phyloP scores from a whole-genome alignment of 768 basidiomycete species.

The Amanita muscaria region DNA sequence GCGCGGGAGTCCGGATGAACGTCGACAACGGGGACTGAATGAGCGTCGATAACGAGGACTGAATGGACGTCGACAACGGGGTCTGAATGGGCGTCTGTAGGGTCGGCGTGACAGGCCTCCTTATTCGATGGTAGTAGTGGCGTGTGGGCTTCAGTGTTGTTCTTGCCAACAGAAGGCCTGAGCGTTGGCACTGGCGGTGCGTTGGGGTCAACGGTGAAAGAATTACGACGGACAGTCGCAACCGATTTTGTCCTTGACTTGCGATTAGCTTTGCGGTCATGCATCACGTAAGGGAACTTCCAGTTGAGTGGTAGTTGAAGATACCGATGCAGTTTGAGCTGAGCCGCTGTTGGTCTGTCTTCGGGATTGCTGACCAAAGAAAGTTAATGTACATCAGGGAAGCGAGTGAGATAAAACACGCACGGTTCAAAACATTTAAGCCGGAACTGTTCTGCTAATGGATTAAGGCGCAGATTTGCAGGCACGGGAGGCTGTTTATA shows the following conservation, averaged over 20 bases:
- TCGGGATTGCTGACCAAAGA: conserved; percentile 47
- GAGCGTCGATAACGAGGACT: too few species aligned
- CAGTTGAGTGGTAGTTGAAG: conserved; percentile 47
- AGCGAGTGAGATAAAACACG: conserved; percentile 14
- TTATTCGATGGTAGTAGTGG: too few species aligned
- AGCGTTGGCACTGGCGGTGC: conserved; percentile 1
- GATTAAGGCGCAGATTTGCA: conserved; percentile 49
- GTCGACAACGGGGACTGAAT: neutral
- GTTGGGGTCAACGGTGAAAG: neutral
- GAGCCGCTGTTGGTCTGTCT: conserved; percentile 56
- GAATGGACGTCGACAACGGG: too few species aligned
- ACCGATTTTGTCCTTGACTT: neutral
- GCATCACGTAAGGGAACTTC: conserved; percentile 22
- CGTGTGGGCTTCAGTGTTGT: too few species aligned
- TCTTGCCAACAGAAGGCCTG: neutral
- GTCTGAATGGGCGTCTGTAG: too few species aligned
- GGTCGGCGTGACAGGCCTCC: neutral
- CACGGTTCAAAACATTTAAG: conserved; percentile 71
- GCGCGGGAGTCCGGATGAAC: neutral
- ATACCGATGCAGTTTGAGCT: conserved; percentile 60
- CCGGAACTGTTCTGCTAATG: conserved; percentile 63
- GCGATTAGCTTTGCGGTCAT: neutral
- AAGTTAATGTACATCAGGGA: neutral
- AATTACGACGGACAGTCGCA: neutral
- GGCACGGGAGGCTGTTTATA: conserved; percentile 73